phyloP scores from a whole-genome alignment of 257 asterid genomes.

The Capsicum chinense region DNA sequence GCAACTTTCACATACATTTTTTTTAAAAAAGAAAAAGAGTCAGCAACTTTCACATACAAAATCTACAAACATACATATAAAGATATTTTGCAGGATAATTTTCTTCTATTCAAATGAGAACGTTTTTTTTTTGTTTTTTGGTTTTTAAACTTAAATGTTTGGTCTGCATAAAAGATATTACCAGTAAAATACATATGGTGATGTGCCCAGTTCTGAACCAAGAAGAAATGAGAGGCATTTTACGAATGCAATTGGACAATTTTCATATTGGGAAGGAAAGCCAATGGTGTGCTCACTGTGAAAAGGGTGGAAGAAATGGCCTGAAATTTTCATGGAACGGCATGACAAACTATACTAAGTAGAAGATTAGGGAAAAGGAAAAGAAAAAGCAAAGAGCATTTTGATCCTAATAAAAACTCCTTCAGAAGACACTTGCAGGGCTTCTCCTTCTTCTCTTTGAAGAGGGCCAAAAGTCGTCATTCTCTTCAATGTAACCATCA shows the following conservation, averaged over 20 bases:
- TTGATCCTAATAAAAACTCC: slow-evolving; percentile 8
- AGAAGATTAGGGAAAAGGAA: neutral
- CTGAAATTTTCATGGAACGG: neutral
- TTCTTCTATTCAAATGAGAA: no score
- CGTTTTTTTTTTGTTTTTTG: no score
- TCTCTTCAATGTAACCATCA: slow-evolving; percentile 31
- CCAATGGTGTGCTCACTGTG: neutral
- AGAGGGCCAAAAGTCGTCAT: slow-evolving; percentile 10
- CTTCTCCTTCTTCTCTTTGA: slow-evolving; percentile 34
- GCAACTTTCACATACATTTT: no score
- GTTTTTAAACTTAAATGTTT: no score
- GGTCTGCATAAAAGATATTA: no score
- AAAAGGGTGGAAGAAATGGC: neutral
- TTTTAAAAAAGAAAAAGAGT: no score
- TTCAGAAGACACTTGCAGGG: slow-evolving; percentile 4
- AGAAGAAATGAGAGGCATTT: neutral
- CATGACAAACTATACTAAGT: neutral
- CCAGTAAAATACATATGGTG: neutral
- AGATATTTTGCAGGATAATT: no score
- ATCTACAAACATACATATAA: no score
- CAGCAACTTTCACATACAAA: no score
- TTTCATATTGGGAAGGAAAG: neutral
- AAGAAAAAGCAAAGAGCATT: neutral
- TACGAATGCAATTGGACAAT: neutral
- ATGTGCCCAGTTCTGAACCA: neutral